Percentiles rank a stretch among this genome's conserved stretches.
These are phyloP conservation scores for Citrus cavaleriei DNA, from an alignment of 345 rosid genomes.

Conservation along the genomic window DNA sequence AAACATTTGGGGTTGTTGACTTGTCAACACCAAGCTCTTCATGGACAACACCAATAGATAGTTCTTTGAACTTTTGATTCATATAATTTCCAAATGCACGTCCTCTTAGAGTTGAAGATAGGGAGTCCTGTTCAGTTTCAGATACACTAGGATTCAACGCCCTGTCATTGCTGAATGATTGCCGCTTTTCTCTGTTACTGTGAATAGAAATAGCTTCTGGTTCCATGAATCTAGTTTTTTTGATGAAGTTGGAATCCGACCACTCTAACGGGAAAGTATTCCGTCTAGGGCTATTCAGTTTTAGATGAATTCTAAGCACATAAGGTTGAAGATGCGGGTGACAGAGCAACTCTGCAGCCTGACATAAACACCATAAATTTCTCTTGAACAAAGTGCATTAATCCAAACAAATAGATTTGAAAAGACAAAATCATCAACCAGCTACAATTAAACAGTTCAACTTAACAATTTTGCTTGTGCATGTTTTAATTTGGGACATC, in stretches of 20 bases:
- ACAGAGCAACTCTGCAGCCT: conserved; percentile 88
- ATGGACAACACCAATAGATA: conserved; percentile 40
- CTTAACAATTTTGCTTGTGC: neutral
- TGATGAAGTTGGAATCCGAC: conserved; percentile 44
- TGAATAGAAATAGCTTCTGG: conserved; percentile 28
- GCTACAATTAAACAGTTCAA: neutral
- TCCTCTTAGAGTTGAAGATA: conserved; percentile 44
- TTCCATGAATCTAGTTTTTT: conserved; percentile 46
- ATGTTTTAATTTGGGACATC: neutral
- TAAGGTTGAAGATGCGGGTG: conserved; percentile 85
- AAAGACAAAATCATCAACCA: neutral
- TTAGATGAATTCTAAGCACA: conserved; percentile 62
- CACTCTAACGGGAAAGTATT: conserved; percentile 42
- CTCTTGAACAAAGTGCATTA: neutral
- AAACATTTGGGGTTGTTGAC: conserved; percentile 26
- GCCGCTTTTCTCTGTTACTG: conserved; percentile 48
- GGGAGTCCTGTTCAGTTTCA: conserved; percentile 52
- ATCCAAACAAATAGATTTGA: neutral
- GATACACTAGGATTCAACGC: conserved; percentile 64
- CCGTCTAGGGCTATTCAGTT: conserved; percentile 59
- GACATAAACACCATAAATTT: conserved; percentile 12
- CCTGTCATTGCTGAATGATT: conserved; percentile 66
- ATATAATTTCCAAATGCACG: conserved; percentile 38
- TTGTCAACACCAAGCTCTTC: conserved; percentile 36
- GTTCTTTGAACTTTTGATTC: conserved; percentile 41